Conservation (phyloP, 83 land plant species). For the Picea abies region DNA sequence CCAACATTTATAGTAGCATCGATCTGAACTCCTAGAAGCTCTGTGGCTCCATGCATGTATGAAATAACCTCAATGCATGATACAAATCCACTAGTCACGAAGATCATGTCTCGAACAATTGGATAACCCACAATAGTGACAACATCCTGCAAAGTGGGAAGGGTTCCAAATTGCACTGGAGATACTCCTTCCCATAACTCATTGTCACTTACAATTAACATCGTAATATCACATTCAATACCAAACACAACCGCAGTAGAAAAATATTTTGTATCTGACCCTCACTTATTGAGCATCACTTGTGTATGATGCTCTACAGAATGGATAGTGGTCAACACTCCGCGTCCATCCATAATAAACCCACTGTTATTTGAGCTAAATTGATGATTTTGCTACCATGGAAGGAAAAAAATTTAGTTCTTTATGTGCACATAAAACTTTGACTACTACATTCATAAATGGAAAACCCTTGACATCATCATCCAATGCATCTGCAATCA, state of each 20-base stretch:
- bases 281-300: slow-evolving; percentile 74
- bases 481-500: not conserved
- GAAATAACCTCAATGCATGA: too few species aligned
- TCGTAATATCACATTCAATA: slow-evolving; percentile 94
- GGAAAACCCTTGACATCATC: slow-evolving; percentile 8
- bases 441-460: slow-evolving; percentile 86
- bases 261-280: slow-evolving; percentile 89
- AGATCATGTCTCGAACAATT: too few species aligned
- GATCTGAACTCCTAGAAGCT: too few species aligned
- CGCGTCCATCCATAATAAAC: slow-evolving; percentile 66
- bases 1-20: too few species aligned
- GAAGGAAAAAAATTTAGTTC: slow-evolving; percentile 95
- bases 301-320: slow-evolving; percentile 58
- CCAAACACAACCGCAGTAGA: slow-evolving; percentile 97
- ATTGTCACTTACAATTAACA: slow-evolving; percentile 88
- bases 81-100: too few species aligned
- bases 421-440: slow-evolving; percentile 96
- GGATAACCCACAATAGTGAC: too few species aligned
- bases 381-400: slow-evolving; percentile 95
- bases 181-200: slow-evolving; percentile 89
- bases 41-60: too few species aligned
- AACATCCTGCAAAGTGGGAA: too few species aligned
- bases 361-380: slow-evolving; percentile 95
- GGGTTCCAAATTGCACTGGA: too few species aligned
- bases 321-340: slow-evolving; percentile 88